A percentile compares a stretch with the other conserved stretches of the same genome.
Evolutionary conservation across 495 filamentous ascomycete species (phyloP).

Genomic region (Hypoxylon fuscum): DNA sequence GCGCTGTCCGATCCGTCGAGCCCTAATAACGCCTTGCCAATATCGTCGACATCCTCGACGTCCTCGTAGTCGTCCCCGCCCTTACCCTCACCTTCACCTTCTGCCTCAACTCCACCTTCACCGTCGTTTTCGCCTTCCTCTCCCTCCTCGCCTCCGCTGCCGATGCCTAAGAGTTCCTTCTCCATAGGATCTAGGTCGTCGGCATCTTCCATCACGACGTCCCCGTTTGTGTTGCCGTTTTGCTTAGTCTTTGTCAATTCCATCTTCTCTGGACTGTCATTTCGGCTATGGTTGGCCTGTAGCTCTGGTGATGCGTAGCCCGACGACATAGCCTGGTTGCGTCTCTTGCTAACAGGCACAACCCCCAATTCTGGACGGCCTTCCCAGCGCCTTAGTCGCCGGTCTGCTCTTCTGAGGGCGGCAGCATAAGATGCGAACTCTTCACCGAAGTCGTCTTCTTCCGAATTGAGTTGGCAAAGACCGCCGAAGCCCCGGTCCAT

Average conservation of each 20-base stretch:
- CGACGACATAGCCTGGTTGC: conserved; percentile 21
- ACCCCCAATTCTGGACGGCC: conserved; percentile 56
- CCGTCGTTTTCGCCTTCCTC: conserved; percentile 44
- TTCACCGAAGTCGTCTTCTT: conserved; percentile 82
- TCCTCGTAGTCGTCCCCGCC: conserved; percentile 56
- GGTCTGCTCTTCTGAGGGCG: conserved; percentile 70
- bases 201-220: conserved; percentile 54
- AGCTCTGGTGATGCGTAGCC: conserved; percentile 39
- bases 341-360: conserved; percentile 52
- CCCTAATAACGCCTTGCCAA: conserved; percentile 61
- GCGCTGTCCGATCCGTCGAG: conserved; percentile 52
- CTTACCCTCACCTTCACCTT: conserved; percentile 48
- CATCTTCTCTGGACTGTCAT: conserved; percentile 39
- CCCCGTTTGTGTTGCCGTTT: conserved; percentile 43
- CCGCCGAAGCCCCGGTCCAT: conserved; percentile 71
- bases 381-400: conserved; percentile 79
- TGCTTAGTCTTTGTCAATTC: conserved; percentile 47
- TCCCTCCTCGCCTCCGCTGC: conserved; percentile 46
- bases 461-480: conserved; percentile 69
- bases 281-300: conserved; percentile 15
- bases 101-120: conserved; percentile 42
- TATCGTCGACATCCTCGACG: conserved; percentile 63
- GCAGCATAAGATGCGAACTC: conserved; percentile 76
- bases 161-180: conserved; percentile 58
- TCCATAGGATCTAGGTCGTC: conserved; percentile 63